Evolutionary conservation across 345 rosid genomes (phyloP).

Genomic region (Camelina hispida): DNA sequence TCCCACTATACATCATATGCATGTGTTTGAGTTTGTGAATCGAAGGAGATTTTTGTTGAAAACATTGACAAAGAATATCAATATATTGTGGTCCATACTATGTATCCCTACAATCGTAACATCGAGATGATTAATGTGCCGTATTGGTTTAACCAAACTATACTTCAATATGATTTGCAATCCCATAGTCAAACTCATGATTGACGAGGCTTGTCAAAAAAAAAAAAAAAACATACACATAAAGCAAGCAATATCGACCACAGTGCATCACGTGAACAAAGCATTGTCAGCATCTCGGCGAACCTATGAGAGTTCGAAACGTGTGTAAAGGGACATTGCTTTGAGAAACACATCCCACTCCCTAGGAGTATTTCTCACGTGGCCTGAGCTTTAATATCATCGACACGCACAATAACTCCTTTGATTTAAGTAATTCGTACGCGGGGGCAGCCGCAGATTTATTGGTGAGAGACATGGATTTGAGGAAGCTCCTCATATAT

Average conservation of each 20-base stretch:
- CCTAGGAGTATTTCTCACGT: slow-evolving; percentile 36
- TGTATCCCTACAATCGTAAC: slow-evolving; percentile 14
- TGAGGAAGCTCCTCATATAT: slow-evolving; percentile 22
- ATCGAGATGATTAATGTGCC: slow-evolving; percentile 17
- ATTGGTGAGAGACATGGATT: slow-evolving; percentile 28
- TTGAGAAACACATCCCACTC: slow-evolving; percentile 33
- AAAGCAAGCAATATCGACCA: slow-evolving; percentile 25
- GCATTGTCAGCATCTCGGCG: slow-evolving; percentile 12
- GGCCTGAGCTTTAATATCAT: slow-evolving; percentile 20
- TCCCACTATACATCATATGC: neutral
- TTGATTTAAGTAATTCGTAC: slow-evolving; percentile 11
- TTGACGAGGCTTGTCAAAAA: slow-evolving; percentile 21
- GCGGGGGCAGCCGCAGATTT: neutral
- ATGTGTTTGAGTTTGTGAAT: neutral
- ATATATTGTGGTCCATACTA: slow-evolving; percentile 6
- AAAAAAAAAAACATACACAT: slow-evolving; percentile 5
- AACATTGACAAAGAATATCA: slow-evolving; percentile 29
- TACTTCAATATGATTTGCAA: slow-evolving; percentile 7
- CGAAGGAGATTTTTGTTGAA: slow-evolving; percentile 13
- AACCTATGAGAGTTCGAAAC: slow-evolving; percentile 40
- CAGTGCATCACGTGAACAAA: slow-evolving; percentile 39
- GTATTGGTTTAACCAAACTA: slow-evolving; percentile 13
- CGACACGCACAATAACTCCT: slow-evolving; percentile 11
- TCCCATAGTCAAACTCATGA: slow-evolving; percentile 20
- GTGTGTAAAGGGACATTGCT: slow-evolving; percentile 25